Conservation (phyloP, 2,329 filamentous ascomycete genomes). For the Bipolaris sorokiniana region DNA sequence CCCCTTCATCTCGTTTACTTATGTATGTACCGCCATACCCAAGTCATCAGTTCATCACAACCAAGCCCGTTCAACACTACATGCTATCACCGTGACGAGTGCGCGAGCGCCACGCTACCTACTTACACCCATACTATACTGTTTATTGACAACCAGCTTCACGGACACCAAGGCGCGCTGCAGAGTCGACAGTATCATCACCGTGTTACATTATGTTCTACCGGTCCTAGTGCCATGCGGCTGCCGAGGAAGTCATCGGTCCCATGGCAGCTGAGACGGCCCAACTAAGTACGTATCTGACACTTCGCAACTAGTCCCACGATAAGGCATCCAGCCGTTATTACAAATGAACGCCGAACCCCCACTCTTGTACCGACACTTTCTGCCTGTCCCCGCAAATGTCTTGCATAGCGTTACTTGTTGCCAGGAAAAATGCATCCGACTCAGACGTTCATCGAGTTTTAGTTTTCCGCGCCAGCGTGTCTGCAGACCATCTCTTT, state of each 20-base stretch:
- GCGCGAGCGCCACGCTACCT: not conserved
- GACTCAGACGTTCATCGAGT: not conserved
- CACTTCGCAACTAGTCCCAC: not conserved
- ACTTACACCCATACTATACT: not conserved
- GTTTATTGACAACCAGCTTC: not conserved
- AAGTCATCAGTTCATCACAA: not conserved
- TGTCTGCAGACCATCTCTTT: not conserved
- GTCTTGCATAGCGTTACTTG: not conserved
- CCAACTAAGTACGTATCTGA: too few species aligned
- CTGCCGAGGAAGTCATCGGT: not conserved
- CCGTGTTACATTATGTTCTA: not conserved
- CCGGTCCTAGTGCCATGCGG: not conserved
- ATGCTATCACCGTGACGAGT: conserved; percentile 1
- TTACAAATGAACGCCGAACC: not conserved
- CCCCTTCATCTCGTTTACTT: not conserved
- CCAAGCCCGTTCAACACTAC: not conserved
- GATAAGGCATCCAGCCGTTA: conserved; percentile 3
- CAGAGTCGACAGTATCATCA: not conserved
- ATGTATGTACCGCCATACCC: not conserved
- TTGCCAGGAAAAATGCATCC: not conserved
- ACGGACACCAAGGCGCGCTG: not conserved
- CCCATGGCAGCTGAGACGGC: not conserved
- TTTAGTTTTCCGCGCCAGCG: not conserved
- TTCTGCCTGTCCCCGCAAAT: not conserved
- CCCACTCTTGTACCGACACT: not conserved